Conservation (phyloP, 2,329 filamentous ascomycete species). For the Talaromyces atroroseus region DNA sequence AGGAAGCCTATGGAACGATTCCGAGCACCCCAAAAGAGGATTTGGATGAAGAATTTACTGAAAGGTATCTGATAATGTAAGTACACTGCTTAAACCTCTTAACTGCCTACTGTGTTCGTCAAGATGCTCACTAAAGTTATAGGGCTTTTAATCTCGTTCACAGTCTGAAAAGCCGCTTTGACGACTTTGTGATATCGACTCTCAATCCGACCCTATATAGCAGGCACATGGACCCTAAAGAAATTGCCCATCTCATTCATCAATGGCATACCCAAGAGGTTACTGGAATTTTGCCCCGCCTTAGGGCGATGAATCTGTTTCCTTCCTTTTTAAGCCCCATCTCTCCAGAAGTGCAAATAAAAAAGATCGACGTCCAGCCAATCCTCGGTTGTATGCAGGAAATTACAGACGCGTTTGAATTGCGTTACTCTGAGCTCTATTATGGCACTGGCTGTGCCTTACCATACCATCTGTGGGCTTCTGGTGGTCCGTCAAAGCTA, state of each 20-base stretch:
- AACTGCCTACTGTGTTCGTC: not conserved
- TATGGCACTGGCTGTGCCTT: not conserved
- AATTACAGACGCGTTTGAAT: not conserved
- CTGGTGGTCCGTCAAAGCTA: conserved; percentile 4
- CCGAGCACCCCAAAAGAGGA: not conserved
- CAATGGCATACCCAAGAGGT: not conserved
- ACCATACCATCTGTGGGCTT: not conserved
- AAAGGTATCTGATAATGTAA: conserved; percentile 5
- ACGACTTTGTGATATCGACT: not conserved
- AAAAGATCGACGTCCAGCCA: not conserved
- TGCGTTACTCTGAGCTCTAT: not conserved
- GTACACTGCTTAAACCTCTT: not conserved
- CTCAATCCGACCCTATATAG: not conserved
- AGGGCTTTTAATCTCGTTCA: conserved; percentile 4
- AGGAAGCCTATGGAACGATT: not conserved
- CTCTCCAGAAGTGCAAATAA: not conserved
- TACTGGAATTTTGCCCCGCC: not conserved
- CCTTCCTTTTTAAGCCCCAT: conserved; percentile 2
- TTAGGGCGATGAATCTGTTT: conserved; percentile 4
- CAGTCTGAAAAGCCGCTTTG: conserved; percentile 2
- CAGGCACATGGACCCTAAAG: not conserved
- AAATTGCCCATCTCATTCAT: not conserved
- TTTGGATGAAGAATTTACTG: not conserved
- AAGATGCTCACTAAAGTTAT: not conserved
- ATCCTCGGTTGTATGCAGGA: not conserved